These are phyloP conservation scores for Picochlorum sp. DNA, from an alignment of 139 green algal species.

Conservation along the genomic window DNA sequence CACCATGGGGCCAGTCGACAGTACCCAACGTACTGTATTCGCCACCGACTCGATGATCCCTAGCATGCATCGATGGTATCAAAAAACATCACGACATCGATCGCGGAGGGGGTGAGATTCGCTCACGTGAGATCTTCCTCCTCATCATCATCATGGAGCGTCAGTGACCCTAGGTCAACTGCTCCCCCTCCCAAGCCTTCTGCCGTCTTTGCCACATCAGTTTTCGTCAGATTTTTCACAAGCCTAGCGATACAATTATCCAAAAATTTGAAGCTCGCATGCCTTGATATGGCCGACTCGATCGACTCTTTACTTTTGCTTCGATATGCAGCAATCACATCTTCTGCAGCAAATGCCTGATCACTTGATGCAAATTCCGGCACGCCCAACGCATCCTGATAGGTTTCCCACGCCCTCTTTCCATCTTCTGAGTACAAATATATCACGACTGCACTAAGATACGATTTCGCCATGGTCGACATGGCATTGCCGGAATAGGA, in stretches of 20 bases:
- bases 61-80: too few relatives aligned
- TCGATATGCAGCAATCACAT: constrained; percentile 66
- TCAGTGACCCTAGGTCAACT: constrained; percentile 9
- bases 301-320: constrained; percentile 17
- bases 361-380: constrained; percentile 53
- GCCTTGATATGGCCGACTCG: constrained; percentile 7
- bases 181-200: constrained; percentile 9
- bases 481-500: constrained; percentile 29
- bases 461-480: constrained; percentile 51
- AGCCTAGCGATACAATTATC: constrained; percentile 37
- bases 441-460: constrained; percentile 61
- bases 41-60: too few relatives aligned
- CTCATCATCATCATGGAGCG: constrained; percentile 15
- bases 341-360: constrained; percentile 63
- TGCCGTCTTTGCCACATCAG: background rate
- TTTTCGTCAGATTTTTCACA: constrained; percentile 33
- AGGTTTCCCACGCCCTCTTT: constrained; percentile 40
- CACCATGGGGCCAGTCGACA: too few relatives aligned
- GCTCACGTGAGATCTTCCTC: constrained; percentile 41
- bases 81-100: too few relatives aligned
- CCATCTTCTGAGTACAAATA: constrained; percentile 49
- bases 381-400: constrained; percentile 63
- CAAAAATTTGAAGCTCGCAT: constrained; percentile 26
- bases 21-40: too few relatives aligned
- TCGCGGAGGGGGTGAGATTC: too few relatives aligned